Percentiles rank a stretch among this genome's conserved stretches.
Evolutionary conservation across 306 rosid species (phyloP).

Genomic region (Acacia acuminata): DNA sequence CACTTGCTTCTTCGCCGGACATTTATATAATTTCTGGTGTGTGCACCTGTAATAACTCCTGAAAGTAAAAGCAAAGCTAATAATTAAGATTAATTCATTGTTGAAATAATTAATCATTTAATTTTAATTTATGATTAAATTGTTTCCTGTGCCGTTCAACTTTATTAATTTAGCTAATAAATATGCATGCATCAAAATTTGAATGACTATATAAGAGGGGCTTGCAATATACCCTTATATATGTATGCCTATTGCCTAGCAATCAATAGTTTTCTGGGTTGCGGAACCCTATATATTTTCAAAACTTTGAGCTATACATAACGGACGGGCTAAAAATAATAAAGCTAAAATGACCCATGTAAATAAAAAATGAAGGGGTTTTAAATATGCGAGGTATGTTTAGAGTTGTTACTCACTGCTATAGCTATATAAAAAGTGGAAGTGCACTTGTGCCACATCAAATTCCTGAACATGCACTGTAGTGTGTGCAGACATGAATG

Average conservation of each 20-base stretch:
- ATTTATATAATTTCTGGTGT: slow-evolving; percentile 67
- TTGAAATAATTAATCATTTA: neutral
- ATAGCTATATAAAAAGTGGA: too few relatives aligned
- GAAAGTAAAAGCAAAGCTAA: neutral
- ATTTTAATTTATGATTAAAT: neutral
- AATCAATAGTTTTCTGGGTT: neutral
- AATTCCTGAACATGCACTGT: neutral
- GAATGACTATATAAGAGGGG: neutral
- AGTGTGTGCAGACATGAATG: neutral
- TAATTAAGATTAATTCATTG: neutral
- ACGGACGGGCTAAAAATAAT: neutral
- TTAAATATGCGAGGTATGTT: neutral
- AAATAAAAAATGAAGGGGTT: neutral
- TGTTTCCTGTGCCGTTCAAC: neutral
- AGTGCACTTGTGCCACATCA: neutral
- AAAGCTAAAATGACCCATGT: neutral
- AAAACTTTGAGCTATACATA: neutral
- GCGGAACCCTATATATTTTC: neutral
- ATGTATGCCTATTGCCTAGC: too few relatives aligned
- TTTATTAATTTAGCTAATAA: neutral
- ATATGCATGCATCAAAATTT: neutral
- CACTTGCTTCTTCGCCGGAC: slow-evolving; percentile 77
- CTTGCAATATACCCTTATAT: too few relatives aligned
- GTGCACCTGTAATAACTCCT: slow-evolving; percentile 89
- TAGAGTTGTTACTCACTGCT: neutral